These are phyloP conservation scores for Metrosideros polymorpha DNA, from an alignment of 441 rosid genomes.

Conservation along the genomic window DNA sequence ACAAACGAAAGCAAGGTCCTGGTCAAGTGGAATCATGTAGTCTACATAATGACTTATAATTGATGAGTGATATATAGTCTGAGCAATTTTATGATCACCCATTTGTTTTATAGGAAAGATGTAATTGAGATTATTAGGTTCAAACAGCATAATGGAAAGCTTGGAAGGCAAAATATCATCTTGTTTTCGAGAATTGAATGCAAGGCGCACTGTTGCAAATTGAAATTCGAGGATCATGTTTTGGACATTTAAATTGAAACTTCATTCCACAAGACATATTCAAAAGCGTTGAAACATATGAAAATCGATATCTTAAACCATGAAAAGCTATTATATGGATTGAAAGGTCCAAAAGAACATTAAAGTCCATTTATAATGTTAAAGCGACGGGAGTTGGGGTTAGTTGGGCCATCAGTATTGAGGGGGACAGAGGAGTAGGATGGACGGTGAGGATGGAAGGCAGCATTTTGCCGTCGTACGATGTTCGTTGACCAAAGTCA, in stretches of 20 bases:
- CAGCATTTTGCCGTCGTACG: background rate
- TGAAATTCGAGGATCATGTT: background rate
- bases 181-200: too few species aligned
- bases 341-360: background rate
- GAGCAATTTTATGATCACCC: too few species aligned
- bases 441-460: background rate
- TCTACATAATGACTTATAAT: background rate
- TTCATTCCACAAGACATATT: background rate
- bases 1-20: background rate
- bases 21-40: background rate
- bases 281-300: rapidly evolving
- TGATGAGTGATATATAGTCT: too few species aligned
- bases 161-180: background rate
- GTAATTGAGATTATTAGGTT: background rate
- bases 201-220: background rate
- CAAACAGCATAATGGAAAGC: background rate
- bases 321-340: background rate
- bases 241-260: background rate
- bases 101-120: background rate
- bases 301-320: background rate
- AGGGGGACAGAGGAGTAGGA: background rate
- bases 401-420: background rate
- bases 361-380: background rate
- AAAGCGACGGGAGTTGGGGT: background rate
- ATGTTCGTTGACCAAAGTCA: background rate